Percentiles rank a stretch among this genome's conserved stretches.
Evolutionary conservation across 352 stramenopile genomes (phyloP).

Genomic region (Phytophthora quininea): DNA sequence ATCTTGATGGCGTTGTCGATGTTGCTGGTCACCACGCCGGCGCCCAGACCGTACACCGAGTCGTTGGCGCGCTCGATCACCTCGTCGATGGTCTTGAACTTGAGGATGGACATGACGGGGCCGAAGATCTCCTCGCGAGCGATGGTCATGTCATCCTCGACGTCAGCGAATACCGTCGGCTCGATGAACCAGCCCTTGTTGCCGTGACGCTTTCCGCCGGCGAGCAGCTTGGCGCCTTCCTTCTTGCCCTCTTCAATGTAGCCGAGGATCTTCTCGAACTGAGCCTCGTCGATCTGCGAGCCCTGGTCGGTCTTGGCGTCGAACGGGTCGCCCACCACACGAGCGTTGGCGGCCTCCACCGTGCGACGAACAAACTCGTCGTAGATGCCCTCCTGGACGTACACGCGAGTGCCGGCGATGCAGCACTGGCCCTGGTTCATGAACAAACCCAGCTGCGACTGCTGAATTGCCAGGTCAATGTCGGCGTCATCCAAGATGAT

Average conservation of each 20-base stretch:
- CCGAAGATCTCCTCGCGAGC: conserved; percentile 92
- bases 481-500: conserved; percentile 75
- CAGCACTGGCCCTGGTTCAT: conserved; percentile 90
- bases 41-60: conserved; percentile 83
- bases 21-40: conserved; percentile 89
- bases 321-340: conserved; percentile 63
- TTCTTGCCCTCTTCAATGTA: conserved; percentile 73
- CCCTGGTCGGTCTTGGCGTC: conserved; percentile 40
- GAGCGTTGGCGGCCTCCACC: conserved; percentile 51
- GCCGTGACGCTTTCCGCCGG: conserved; percentile 71
- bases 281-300: conserved; percentile 60
- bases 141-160: conserved; percentile 83
- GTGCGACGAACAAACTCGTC: conserved; percentile 80
- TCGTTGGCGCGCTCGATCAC: conserved; percentile 86
- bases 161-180: conserved; percentile 90
- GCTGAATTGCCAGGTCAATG: conserved; percentile 55
- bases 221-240: conserved; percentile 80
- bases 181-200: conserved; percentile 88
- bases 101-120: conserved; percentile 85
- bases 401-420: conserved; percentile 75
- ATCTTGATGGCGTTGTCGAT: conserved; percentile 83
- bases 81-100: conserved; percentile 89
- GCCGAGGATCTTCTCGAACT: conserved; percentile 85
- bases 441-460: conserved; percentile 67
- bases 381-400: conserved; percentile 86